A percentile compares a stretch with the other conserved stretches of the same genome.
Conservation (phyloP, 2,329 filamentous ascomycete species). For the Mollisia scopiformis region DNA sequence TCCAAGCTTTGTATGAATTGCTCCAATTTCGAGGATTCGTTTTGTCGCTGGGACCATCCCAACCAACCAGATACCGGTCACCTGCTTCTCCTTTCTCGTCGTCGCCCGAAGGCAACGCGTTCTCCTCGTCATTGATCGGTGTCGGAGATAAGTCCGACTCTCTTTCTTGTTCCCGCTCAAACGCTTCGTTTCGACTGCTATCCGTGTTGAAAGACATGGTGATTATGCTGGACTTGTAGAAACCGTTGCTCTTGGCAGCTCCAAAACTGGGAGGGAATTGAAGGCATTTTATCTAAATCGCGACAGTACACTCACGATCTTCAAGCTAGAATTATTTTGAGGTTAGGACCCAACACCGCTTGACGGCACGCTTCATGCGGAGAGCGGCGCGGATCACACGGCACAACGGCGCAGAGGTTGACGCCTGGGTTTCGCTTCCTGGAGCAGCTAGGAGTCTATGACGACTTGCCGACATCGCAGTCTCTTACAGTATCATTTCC, state of each 20-base stretch:
- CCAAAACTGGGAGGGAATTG: not conserved
- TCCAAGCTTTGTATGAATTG: slow-evolving; percentile 45
- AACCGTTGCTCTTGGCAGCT: not conserved
- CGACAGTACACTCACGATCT: not conserved
- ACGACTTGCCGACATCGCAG: not conserved
- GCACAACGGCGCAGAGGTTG: not conserved
- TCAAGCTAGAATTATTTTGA: not conserved
- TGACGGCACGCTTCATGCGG: not conserved
- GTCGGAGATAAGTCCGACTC: not conserved
- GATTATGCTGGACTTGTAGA: not conserved
- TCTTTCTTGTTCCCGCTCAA: not conserved
- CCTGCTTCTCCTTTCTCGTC: not conserved
- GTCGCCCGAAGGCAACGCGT: not conserved
- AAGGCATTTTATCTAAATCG: not conserved
- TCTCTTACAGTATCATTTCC: not conserved
- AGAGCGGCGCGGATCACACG: not conserved
- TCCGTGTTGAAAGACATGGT: not conserved
- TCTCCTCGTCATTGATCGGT: slow-evolving; percentile 19
- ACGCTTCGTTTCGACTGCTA: not conserved
- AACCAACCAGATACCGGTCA: slow-evolving; percentile 78
- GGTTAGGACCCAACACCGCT: not conserved
- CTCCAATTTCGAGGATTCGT: slow-evolving; percentile 52
- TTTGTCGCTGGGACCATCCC: slow-evolving; percentile 41
- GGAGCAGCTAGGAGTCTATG: too few species aligned
- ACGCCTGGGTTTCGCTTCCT: not conserved